Base-by-base conservation (phyloP, 2,329 filamentous ascomycete genomes). In the Fusarium tricinctum region DNA sequence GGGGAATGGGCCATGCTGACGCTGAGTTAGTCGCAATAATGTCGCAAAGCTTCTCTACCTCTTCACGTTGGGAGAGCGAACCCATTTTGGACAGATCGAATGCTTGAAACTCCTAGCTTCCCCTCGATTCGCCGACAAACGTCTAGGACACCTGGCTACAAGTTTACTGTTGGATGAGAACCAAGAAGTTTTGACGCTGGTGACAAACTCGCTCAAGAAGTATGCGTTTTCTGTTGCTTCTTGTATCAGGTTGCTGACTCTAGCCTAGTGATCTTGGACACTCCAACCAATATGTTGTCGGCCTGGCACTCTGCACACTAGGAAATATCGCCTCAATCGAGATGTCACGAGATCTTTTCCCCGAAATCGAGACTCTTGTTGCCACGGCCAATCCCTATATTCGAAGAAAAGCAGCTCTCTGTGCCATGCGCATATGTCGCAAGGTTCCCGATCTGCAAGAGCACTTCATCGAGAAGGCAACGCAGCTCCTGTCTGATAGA, bases 41-140 rank as follows among this genome's bases (percentile, higher is more conserved):
- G 96, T 99, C 75, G 94, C 96, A 63, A 99, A 99, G 82, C 89
- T 99, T 35, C 88, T 99, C 39, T 99, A 99, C 79, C 92, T 99
- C 64, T 99, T 99, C 81, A 99, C 96, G 2, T 87, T 99, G 42
- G 96, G 96, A 69, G 96, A 99, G 82, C 89, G 96, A 76, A 99
- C 96, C 58, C 96, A 99, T 81, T 99, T 99, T 79, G 96, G 96
- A 51, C 96, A 99, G 85, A 99, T 99, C 78, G 96, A 99, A 88
- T 99, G 96, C 81, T 87, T 99, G 76, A 99, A 99, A 82, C 88
- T 99, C 50, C 88, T 99, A 60, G 96, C 96, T 60, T 99, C 96
- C 40, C 94, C 97, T 70, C 93, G 95, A 61, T 99, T 99, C 78
- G 96, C 96, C 72, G 96, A 99, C 85, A 99, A 99, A 84, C 91